These are phyloP conservation scores for Reutealis trisperma DNA, from an alignment of 345 rosid genomes.

Conservation along the genomic window DNA sequence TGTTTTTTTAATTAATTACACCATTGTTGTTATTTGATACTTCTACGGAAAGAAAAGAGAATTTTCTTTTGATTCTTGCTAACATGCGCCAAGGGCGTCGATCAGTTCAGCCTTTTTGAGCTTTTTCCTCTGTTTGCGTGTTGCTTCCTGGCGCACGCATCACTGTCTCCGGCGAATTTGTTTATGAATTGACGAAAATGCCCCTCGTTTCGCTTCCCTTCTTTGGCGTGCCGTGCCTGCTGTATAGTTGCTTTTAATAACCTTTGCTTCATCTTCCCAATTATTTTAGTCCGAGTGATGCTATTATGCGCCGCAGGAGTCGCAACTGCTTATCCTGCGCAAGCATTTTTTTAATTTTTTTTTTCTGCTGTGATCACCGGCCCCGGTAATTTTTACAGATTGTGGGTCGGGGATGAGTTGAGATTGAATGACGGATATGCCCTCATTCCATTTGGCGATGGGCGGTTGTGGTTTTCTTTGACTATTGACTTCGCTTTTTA, in stretches of 20 bases:
- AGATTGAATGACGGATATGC: slow-evolving; percentile 4
- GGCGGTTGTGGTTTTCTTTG: background rate
- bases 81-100: slow-evolving; percentile 5
- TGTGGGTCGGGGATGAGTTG: background rate
- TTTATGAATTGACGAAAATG: background rate
- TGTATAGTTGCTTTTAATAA: background rate
- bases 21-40: background rate
- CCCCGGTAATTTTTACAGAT: background rate
- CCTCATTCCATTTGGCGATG: background rate
- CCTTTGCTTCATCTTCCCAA: background rate
- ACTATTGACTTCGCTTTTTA: background rate
- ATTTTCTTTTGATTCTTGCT: background rate
- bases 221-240: background rate
- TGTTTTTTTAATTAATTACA: background rate
- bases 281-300: background rate
- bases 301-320: background rate
- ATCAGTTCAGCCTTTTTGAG: background rate
- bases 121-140: background rate
- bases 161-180: background rate
- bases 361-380: background rate
- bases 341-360: background rate
- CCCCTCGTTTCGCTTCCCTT: background rate
- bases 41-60: background rate
- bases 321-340: background rate
- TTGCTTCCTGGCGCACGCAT: background rate